phyloP scores from a whole-genome alignment of 176 grass and related monocot species.

The Rhynchospora breviuscula region DNA sequence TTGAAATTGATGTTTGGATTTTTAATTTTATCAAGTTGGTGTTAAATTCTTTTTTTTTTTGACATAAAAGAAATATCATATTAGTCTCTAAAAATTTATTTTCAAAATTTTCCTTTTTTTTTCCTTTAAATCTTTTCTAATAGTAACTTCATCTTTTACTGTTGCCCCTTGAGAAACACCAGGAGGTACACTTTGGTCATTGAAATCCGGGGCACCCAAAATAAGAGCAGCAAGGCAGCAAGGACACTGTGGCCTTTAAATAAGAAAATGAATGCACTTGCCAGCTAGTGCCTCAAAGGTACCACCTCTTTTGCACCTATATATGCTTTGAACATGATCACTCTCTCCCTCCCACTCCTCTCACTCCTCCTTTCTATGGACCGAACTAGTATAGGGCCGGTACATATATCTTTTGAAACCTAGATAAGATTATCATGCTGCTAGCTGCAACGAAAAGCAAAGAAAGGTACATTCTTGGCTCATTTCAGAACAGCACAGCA shows the following conservation, averaged over 20 bases:
- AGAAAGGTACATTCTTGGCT: slow-evolving; percentile 1
- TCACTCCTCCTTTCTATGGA: not conserved
- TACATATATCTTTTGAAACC: not conserved
- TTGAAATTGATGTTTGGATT: not conserved
- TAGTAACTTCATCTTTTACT: not conserved
- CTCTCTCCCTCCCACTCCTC: not conserved
- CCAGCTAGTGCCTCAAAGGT: not conserved
- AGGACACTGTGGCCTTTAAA: not conserved
- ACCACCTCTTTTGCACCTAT: not conserved
- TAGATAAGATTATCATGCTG: not conserved
- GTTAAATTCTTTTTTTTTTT: not conserved
- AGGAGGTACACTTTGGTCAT: not conserved
- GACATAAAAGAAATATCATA: no score
- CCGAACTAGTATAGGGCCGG: not conserved
- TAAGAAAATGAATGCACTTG: slow-evolving; percentile 14
- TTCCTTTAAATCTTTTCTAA: not conserved
- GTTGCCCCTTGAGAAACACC: no score
- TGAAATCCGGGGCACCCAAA: not conserved
- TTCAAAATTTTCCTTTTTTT: not conserved
- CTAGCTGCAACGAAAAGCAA: not conserved
- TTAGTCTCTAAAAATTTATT: not conserved
- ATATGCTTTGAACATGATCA: not conserved
- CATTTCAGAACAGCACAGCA: not conserved
- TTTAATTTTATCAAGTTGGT: no score
- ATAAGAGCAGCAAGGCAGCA: not conserved